Percentiles rank a stretch among this genome's conserved stretches.
phyloP scores from a whole-genome alignment of 2,329 filamentous ascomycete genomes.

The Trichoderma sp. region DNA sequence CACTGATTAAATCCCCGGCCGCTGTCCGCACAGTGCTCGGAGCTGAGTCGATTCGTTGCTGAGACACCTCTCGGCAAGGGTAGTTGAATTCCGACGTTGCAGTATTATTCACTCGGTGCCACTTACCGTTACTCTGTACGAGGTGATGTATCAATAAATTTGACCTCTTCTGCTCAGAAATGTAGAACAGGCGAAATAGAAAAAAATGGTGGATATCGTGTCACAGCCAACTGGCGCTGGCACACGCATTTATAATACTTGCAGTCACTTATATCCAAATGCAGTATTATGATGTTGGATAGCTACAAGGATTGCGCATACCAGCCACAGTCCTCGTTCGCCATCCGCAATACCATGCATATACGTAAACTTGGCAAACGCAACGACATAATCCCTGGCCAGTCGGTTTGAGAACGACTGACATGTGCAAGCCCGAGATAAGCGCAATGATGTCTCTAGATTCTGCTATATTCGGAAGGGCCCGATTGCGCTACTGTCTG shows the following conservation, averaged over 20 bases:
- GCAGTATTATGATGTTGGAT: neutral
- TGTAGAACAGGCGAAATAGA: neutral
- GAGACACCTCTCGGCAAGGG: slow-evolving; percentile 19
- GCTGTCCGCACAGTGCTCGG: slow-evolving; percentile 14
- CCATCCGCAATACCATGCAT: neutral
- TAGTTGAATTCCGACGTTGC: slow-evolving; percentile 22
- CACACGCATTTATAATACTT: neutral
- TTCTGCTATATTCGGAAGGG: neutral
- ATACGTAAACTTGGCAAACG: neutral
- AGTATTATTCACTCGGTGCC: neutral
- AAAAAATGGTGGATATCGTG: neutral
- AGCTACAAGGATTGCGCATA: neutral
- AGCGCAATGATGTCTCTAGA: neutral
- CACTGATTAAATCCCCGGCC: neutral
- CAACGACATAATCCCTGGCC: neutral
- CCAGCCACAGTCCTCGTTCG: neutral
- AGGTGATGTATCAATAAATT: slow-evolving; percentile 14
- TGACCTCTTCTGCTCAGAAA: neutral
- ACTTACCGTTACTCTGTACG: neutral
- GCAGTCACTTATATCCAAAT: neutral
- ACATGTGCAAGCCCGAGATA: neutral
- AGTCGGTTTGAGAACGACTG: neutral
- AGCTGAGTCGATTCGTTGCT: slow-evolving; percentile 3
- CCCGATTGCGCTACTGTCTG: neutral
- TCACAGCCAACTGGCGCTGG: neutral